phyloP scores from a whole-genome alignment of 2,329 filamentous ascomycete species.

The Colletotrichum tropicale region DNA sequence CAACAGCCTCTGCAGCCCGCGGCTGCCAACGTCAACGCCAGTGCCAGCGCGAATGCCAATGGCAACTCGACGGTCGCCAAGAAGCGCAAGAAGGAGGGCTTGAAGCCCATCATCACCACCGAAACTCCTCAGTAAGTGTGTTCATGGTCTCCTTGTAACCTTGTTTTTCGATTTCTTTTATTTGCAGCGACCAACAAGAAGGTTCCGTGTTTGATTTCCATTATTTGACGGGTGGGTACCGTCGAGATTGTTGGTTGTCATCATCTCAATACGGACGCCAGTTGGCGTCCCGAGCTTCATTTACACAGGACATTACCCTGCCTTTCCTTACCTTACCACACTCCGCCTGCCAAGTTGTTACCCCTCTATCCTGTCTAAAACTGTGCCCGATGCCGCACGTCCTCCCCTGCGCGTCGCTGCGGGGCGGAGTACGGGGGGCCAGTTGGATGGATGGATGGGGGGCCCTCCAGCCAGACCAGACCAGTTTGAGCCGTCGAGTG shows the following conservation, averaged over 20 bases:
- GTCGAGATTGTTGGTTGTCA: background rate
- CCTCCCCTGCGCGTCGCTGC: constrained; percentile 3
- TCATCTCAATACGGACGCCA: background rate
- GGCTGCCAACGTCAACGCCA: background rate
- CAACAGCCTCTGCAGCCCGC: constrained; percentile 16
- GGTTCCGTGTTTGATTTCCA: background rate
- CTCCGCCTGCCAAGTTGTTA: background rate
- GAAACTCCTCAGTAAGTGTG: constrained; percentile 52
- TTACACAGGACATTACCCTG: background rate
- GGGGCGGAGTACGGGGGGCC: constrained; percentile 7
- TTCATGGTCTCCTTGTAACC: constrained; percentile 12
- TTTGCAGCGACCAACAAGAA: background rate
- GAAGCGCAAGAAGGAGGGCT: constrained; percentile 76
- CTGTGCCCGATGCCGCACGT: constrained; percentile 10
- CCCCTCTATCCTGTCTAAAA: constrained; percentile 16
- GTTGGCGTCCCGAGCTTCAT: background rate
- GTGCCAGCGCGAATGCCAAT: background rate
- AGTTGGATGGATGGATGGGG: background rate
- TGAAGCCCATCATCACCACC: constrained; percentile 79
- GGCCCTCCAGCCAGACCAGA: background rate
- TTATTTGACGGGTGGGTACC: background rate
- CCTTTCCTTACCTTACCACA: background rate
- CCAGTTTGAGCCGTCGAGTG: background rate
- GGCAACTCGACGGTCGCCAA: constrained; percentile 43
- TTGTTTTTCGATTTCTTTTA: background rate